Evolutionary conservation across 371 early-diverging fungal genomes (phyloP).

Genomic region (Mortierella sp.): DNA sequence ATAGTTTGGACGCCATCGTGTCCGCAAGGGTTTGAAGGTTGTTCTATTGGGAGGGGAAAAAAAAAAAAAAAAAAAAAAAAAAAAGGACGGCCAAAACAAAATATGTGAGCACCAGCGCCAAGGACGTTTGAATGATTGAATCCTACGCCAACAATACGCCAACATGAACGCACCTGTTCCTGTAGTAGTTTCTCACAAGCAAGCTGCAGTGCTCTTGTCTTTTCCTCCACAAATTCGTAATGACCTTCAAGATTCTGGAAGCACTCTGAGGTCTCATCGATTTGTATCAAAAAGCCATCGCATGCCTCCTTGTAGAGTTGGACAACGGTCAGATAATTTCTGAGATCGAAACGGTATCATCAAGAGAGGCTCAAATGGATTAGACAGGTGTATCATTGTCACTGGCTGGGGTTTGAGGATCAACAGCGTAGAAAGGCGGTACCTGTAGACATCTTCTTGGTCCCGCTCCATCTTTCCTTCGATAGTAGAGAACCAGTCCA

Average conservation of each 20-base stretch:
- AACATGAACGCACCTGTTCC: conserved; percentile 63
- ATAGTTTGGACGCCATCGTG: conserved; percentile 68
- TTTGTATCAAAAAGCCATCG: conserved; percentile 66
- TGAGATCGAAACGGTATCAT: conserved; percentile 4
- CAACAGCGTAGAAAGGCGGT: not conserved
- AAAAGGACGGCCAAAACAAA: not conserved
- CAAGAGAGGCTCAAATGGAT: not conserved
- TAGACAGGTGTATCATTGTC: not conserved
- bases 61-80: not conserved
- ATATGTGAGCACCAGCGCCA: not conserved
- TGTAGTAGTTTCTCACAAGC: conserved; percentile 83
- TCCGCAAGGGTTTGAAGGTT: conserved; percentile 74
- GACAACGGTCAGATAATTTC: conserved; percentile 65
- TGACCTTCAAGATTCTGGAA: conserved; percentile 71
- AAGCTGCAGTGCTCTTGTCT: conserved; percentile 77
- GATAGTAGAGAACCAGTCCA: conserved; percentile 87
- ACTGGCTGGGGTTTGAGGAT: no score
- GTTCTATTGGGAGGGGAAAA: conserved; percentile 55
- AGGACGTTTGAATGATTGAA: not conserved
- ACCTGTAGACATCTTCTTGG: conserved; percentile 86
- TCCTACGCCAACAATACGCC: not conserved
- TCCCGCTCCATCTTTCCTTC: conserved; percentile 86
- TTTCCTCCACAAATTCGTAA: conserved; percentile 79
- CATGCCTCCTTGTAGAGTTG: conserved; percentile 61
- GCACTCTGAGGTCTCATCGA: conserved; percentile 60